A percentile compares a stretch with the other conserved stretches of the same genome.
Evolutionary conservation across 768 basidiomycete genomes (phyloP).

Genomic region (Coprinopsis strossmayeri): DNA sequence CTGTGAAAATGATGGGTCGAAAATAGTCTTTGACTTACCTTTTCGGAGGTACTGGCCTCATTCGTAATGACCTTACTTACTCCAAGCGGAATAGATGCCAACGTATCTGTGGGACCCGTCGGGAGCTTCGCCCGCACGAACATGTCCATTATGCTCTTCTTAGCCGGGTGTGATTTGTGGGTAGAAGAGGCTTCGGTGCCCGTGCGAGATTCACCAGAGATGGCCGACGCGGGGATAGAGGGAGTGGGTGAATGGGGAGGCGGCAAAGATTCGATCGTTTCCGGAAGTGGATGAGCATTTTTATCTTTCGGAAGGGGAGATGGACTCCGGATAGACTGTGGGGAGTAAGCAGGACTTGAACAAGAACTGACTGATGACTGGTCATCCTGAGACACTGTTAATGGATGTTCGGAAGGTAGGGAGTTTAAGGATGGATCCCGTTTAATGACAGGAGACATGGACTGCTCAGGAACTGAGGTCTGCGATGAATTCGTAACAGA

Average conservation of each 20-base stretch:
- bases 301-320: neutral
- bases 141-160: neutral
- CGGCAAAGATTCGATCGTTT: too few relatives aligned
- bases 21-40: neutral
- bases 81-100: neutral
- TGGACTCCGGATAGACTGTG: neutral
- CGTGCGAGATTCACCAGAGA: neutral
- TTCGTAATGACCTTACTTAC: neutral
- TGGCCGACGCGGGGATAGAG: neutral
- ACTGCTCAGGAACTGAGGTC: conserved; percentile 1
- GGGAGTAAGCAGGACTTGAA: too few relatives aligned
- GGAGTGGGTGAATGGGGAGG: neutral
- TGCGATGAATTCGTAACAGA: conserved; percentile 7
- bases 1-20: too few relatives aligned
- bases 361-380: too few relatives aligned
- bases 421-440: neutral
- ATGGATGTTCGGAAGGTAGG: neutral
- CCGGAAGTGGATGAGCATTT: neutral
- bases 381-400: too few relatives aligned
- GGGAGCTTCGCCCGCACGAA: conserved; percentile 5
- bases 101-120: neutral
- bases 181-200: too few relatives aligned
- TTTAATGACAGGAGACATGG: neutral
- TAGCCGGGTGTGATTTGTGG: neutral
- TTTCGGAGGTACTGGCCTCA: neutral